Base-by-base conservation (phyloP, 257 asterid genomes). In the Thymus quinquecostatus region DNA sequence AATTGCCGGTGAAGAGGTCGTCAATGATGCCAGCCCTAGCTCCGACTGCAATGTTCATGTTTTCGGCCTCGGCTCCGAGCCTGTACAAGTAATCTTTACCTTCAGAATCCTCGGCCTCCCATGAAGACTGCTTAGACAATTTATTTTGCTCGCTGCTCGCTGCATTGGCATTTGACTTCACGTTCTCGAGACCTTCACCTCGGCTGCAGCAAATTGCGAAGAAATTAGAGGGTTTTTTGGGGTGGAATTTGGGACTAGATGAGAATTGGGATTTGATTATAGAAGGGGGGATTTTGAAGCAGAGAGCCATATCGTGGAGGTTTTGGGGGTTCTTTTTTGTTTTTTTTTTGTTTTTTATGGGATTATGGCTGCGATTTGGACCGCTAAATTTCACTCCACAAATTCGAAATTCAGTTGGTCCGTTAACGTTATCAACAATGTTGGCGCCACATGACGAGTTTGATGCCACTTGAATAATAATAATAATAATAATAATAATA, bases 11-110 rank as follows among this genome's bases (percentile, higher is more conserved):
- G 80, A 93, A 93, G 69, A 93, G 94, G 60, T 89, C 96, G 48
- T 93, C 98, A 29, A 93, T 84, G 60, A 93, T 80, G 68, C 97
- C 98, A 58, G 95, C 96, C 81, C 87, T 87, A 82, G 98, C 96
- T 59, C 98, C 98, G 4, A 93, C 96, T 1, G 96, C 90, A 33
- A 91, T 91, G 59, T 93, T 93, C 98, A 91, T 86, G 80, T 93
- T 93, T 12, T 90, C 96, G n/a, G 98, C 96, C 75, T 93, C 96
- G 4, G 92, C 86, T 0, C 98, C 97, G 0, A 93, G 97, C 77
- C 90, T 76, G 82, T 87, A 93, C 33, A 93, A 71, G 82, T 93
- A 93, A 83, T 93, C 98, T 36, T 93, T 91, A 66, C 96, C 98
- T 63, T 87, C 90, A 1, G 90, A 82, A 60, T 93, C 96, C 74